Evolutionary conservation across 2,329 filamentous ascomycete species (phyloP), one percentile per base, ranked within the genome.

Genomic region (Claviceps arundinis): DNA sequence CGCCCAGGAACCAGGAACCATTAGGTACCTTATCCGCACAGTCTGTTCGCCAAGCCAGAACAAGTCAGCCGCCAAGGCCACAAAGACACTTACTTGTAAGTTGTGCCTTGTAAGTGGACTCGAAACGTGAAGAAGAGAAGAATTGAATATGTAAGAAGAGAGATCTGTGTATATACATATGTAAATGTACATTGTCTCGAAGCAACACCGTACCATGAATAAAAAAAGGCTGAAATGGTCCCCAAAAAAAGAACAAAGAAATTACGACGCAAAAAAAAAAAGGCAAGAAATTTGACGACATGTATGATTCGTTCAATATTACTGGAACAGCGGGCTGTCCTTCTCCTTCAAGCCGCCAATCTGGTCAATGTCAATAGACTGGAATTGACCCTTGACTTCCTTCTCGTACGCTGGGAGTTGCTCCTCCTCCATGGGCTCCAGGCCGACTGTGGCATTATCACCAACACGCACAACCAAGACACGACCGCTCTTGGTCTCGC

Each of bases 291-390:
- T 5, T 40, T n/a, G 53, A 52, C 49, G 50, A 37, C 30, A 34
- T 34, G 30, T 52, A 45, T 43, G 46, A 34, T 19, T 44, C 44
- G 30, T 50, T 45, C 41, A 19, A 34, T 16, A 50, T 61, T 68
- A 68, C 60, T 67, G 65, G 59, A 67, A 68, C 54, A 64, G 56
- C 51, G 58, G 60, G 58, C 68, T 68, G 59, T 85, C 80, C 76
- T 95, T 95, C 76, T 97, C 93, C 71, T 90, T 94, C 60, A 97
- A 73, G 14, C 93, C 93, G 50, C 93, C 93, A 65, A 97, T 94
- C 58, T 88, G 82, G 61, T 97, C 87, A 67, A 98, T 86, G 66
- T 98, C 91, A 61, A 98, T 82, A 3, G 89, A 93, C 67, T 95
- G 87, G 72, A 96, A 97, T 59, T 89, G 81, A 55, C 81, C 79